phyloP scores from a whole-genome alignment of 108 stramenopile genomes.

The Aureococcus anophagefferens region DNA sequence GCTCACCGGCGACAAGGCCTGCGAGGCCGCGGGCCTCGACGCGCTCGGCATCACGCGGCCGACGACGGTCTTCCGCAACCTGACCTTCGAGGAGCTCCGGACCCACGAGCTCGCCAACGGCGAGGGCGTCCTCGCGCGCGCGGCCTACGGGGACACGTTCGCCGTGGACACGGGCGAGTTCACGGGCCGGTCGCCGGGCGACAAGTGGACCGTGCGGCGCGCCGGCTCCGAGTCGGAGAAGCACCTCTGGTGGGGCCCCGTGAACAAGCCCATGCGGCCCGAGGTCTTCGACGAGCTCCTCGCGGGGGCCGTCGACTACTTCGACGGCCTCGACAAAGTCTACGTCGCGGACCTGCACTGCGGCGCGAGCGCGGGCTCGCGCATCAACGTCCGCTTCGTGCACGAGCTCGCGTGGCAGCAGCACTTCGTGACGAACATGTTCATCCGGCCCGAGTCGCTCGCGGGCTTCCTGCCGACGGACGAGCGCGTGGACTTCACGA shows the following conservation, averaged over 20 bases:
- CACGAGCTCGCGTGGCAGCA: conserved; percentile 98
- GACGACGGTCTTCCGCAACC: conserved; percentile 70
- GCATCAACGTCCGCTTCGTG: conserved; percentile 84
- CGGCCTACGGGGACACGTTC: conserved; percentile 78
- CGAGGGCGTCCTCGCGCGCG: conserved; percentile 68
- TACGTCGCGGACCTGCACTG: conserved; percentile 89
- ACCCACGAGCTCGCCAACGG: conserved; percentile 81
- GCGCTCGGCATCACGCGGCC: conserved; percentile 66
- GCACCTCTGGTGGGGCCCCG: conserved; percentile 83
- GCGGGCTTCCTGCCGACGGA: conserved; percentile 48
- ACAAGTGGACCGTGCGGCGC: conserved; percentile 79
- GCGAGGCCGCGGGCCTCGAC: conserved; percentile 55
- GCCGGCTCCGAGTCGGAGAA: conserved; percentile 56
- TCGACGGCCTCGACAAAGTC: conserved; percentile 69
- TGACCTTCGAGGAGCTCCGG: conserved; percentile 79
- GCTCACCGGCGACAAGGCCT: conserved; percentile 57
- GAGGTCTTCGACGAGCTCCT: conserved; percentile 87
- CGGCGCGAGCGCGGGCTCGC: conserved; percentile 73
- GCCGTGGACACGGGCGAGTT: conserved; percentile 91
- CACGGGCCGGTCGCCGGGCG: conserved; percentile 92
- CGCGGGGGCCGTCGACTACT: conserved; percentile 76
- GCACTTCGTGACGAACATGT: conserved; percentile 91
- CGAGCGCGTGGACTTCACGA: conserved; percentile 87
- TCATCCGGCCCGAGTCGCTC: conserved; percentile 73
- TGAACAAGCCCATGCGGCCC: conserved; percentile 79